Conservation (phyloP, 495 filamentous ascomycete genomes). For the Penicillium mononematosum region DNA sequence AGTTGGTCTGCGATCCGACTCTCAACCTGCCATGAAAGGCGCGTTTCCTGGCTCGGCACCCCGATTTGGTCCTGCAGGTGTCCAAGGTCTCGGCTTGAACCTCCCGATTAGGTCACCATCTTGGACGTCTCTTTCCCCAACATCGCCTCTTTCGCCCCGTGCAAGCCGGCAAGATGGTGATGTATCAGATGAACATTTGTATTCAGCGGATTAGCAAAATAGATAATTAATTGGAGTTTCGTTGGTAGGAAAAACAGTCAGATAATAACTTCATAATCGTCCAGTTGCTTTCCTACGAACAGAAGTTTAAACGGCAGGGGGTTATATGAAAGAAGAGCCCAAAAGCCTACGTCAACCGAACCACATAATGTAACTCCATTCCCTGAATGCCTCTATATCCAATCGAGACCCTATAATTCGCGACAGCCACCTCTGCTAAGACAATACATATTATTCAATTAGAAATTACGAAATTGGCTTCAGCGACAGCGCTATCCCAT, state of each 20-base stretch:
- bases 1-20: slow-evolving; percentile 48
- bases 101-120: slow-evolving; percentile 36
- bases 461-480: not conserved
- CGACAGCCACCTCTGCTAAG: too few relatives aligned
- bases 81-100: slow-evolving; percentile 43
- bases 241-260: not conserved
- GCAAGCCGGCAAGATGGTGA: slow-evolving; percentile 23
- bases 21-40: slow-evolving; percentile 23
- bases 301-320: too few relatives aligned
- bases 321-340: too few relatives aligned
- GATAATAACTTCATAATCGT: not conserved
- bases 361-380: too few relatives aligned
- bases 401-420: too few relatives aligned
- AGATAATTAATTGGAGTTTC: slow-evolving; percentile 16
- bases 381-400: too few relatives aligned
- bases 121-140: slow-evolving; percentile 40
- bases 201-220: slow-evolving; percentile 17
- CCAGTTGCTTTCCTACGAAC: not conserved
- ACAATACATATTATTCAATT: not conserved
- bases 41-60: slow-evolving; percentile 20
- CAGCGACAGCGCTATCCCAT: not conserved
- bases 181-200: slow-evolving; percentile 22
- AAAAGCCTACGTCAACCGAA: too few relatives aligned
- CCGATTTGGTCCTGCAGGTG: slow-evolving; percentile 30
- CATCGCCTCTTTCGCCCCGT: slow-evolving; percentile 32